Base-by-base conservation (phyloP, 176 grass and related monocot species). In the Aegilops longissima region DNA sequence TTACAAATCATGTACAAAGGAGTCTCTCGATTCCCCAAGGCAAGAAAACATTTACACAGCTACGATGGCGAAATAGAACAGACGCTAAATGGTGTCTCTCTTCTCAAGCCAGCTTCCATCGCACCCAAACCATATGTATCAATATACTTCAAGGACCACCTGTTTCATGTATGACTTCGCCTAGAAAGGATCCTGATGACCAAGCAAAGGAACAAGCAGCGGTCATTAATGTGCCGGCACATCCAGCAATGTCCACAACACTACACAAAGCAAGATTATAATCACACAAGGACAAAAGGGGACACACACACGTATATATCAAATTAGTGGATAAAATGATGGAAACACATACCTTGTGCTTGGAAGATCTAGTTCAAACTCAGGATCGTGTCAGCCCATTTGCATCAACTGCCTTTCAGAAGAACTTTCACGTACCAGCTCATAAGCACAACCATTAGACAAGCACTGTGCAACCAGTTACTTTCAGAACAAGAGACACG, bases 311-410 rank as follows among this genome's bases (percentile, higher is more conserved):
- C 2, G 5, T 56, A 66, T 56, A 66, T 21, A 75, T 61, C 18
- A 30, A 79, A 69, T 54, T 54, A 2, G 14, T 74, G 34, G 21
- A 84, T 40, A 84, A 8, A 52, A 76, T 52, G 42, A 31, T 24
- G 34, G 16, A 11, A 47, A 80, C 18, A 5, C 76, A 82, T 77
- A 93, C 92, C 94, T 93, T 82, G 66, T 86, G 65, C 77, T 81
- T 81, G 52, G 80, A 92, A 85, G 63, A 51, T 12, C 59, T 73
- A 70, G 66, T 70, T 38, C 52, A 66, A 62, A 83, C 52, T 35
- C 61, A 44, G 40, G 35, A 83, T 84, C 56, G 79, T 78, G 65
- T 82, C 84, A 33, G 17, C 89, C 33, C 81, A 86, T 82, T 76
- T 82, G 65, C 71, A 80, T 68, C 79, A 72, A 66, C n/a, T 76